Evolutionary conservation across 2,329 filamentous ascomycete genomes (phyloP), one percentile per base, ranked within the genome.

Genomic region (Curvularia hawaiiensis): DNA sequence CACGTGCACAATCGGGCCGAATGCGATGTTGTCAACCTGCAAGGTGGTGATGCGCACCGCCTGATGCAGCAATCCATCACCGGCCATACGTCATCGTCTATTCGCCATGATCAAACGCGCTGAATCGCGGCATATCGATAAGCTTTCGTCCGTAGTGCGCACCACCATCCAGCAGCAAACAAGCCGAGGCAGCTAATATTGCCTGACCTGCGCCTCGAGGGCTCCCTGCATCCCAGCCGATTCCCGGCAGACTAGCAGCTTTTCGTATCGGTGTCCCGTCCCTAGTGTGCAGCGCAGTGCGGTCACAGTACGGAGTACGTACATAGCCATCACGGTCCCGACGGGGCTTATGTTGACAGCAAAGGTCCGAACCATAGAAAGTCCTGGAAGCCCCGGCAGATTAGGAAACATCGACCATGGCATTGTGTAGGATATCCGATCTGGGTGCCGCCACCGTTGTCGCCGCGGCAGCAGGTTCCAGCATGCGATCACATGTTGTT

Each of bases 11-110:
- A 16, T 50, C 47, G 33, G 47, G 18, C 47, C 47, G 47, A 50
- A 26, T 40, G 2, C 16, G 4, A 26, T 33, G 9, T 28, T 28
- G 20, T 38, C 20, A 26, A 12, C 30, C 43, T 28, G 26, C 26
- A 28, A 28, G 26, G 26, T 8, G 6, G 26, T 28, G 26, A 28
- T 28, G 9, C 9, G 7, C 26, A 9, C 26, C 26, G 43, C 22
- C 46, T 39, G 38, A 39, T 49, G 35, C 47, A 49, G 47, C 47
- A 18, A 39, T 28, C 35, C 18, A 39, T 28, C 46, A 28, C 33
- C 47, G 35, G 9, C 26, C 47, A 6, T 50, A 40, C 47, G 47
- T 50, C 47, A 50, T 40, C n/a, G 28, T 30, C 9, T 20, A 4
- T 28, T 10, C 26, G 6, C 24, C 10, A 28, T 12, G 35, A 50